Evolutionary conservation across 768 basidiomycete species (phyloP), one percentile per base, ranked within the genome.

Genomic region (Boletus reticulatus): DNA sequence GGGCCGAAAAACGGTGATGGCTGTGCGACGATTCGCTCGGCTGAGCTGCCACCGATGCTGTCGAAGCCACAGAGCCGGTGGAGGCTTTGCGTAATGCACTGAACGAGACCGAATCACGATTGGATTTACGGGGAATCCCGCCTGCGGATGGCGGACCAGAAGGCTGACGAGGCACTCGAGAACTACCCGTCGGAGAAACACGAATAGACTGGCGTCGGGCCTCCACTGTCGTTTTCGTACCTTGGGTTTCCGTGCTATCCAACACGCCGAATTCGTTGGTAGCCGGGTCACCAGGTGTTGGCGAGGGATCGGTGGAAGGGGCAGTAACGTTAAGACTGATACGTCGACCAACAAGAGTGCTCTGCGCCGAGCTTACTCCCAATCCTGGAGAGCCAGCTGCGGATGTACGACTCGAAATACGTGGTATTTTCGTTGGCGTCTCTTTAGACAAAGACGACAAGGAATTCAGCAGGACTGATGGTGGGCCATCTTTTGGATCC

Each of bases 361-460:
- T 69, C 49, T 69, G 68, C 17, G 83, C 78, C n/a, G 77, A 75
- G 62, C 85, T 85, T 52, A 83, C 69, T 43, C 88, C 80, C 54
- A 85, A 69, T 42, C 87, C 80, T 14, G 92, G 92, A 8, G 91
- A 91, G 45, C 83, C 80, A 50, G 80, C 81, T 11, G 88, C 84
- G 6, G 92, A 89, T 3, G 87, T 85, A 34, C 88, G 82, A 65
- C 90, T 90, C n/a, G 91, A 88, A 39, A 95, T 94, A 24, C 92
- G 89, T 45, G 92, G 92, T 64, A 94, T 95, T 76, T 93, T 94
- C 19, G 92, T 95, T 4, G 92, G 92, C 0, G 93, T 93, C 67
- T 92, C 92, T 72, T 93, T 93, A 6, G 81, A 69, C 53, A 85
- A 71, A 11, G 76, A 73, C 29, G 79, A 75, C 4, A 76, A 64